Percentiles rank a stretch among this genome's conserved stretches.
These are phyloP conservation scores for Vigna radiata DNA, from an alignment of 306 rosid genomes.

Conservation along the genomic window DNA sequence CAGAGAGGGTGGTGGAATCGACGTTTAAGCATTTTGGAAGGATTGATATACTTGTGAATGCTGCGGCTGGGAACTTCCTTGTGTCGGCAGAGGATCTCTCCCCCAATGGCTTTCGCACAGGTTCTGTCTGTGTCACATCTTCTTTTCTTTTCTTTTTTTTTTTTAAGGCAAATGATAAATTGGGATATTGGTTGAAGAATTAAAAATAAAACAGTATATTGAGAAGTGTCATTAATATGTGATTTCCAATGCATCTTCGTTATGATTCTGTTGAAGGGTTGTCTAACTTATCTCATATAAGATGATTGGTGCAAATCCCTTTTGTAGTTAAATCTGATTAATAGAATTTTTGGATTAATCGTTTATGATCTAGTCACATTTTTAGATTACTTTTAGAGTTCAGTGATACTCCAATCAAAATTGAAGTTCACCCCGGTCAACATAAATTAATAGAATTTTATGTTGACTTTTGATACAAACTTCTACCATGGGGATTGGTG, in stretches of 20 bases:
- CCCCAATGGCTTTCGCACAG: constrained; percentile 96
- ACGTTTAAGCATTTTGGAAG: constrained; percentile 76
- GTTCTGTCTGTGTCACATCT: constrained; percentile 42
- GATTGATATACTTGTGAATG: constrained; percentile 84
- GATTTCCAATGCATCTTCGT: not conserved
- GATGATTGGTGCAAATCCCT: no score
- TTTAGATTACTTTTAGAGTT: no score
- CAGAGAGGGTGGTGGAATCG: constrained; percentile 69
- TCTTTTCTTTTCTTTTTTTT: not conserved
- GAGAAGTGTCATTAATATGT: not conserved
- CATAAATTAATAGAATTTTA: no score
- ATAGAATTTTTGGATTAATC: no score
- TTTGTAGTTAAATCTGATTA: no score
- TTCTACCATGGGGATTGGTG: not conserved
- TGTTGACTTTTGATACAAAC: not conserved
- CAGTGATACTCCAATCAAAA: no score
- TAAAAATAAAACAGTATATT: not conserved
- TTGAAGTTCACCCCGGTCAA: no score
- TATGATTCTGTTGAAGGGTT: not conserved
- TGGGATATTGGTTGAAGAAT: not conserved
- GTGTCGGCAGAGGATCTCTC: constrained; percentile 86
- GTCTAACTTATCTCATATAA: no score
- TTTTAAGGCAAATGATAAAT: not conserved
- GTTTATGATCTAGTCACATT: no score
- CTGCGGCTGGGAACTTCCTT: constrained; percentile 94